Base-by-base conservation (phyloP, 805 yeast genomes). In the Myxozyma geophila region DNA sequence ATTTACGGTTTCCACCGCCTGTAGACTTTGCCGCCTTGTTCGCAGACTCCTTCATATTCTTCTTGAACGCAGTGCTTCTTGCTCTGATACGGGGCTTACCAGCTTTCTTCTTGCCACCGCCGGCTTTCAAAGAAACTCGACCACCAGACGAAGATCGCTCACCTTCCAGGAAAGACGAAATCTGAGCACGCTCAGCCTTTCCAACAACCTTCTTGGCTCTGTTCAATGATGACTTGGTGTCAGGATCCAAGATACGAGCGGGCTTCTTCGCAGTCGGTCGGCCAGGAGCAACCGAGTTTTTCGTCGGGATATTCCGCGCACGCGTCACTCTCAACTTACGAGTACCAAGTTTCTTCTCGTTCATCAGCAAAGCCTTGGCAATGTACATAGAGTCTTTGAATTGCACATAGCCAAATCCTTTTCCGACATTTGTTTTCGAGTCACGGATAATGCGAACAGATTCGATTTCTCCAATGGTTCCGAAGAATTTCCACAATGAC, bases 371-470 rank as follows among this genome's bases (percentile, higher is more conserved):
- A 0, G 97, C 98, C 73, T 90, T 89, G 67, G 87, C 86, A 9
- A 95, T 97, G 48, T 87, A 80, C 60, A 87, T 77, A 59, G 84
- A 76, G 71, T 77, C 80, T 37, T 81, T 83, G 79, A 92, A 95
- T 76, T 93, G 98, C 41, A 95, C 92, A 74, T 92, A 90, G 6
- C 97, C 99, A 78, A 95, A 92, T 6, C 99, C 99, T 78, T 95
- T 95, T 67, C 99, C 99, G 63, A 93, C 81, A 72, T 95, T 93
- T 23, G 98, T 93, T 78, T 90, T 90, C 17, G 96, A 78, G 74
- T 95, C 99, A 74, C 99, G 85, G 40, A 95, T 84, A 53, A 95
- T 83, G 75, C 99, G 85, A 39, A 95, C 97, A 67, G 89, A 87
- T 74, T 92, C 96, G 59, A 95, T 88, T 35, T 84, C 87, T 35